These are phyloP conservation scores for Clarireedia homoeocarpa DNA, from an alignment of 2,329 filamentous ascomycete genomes.

Conservation along the genomic window DNA sequence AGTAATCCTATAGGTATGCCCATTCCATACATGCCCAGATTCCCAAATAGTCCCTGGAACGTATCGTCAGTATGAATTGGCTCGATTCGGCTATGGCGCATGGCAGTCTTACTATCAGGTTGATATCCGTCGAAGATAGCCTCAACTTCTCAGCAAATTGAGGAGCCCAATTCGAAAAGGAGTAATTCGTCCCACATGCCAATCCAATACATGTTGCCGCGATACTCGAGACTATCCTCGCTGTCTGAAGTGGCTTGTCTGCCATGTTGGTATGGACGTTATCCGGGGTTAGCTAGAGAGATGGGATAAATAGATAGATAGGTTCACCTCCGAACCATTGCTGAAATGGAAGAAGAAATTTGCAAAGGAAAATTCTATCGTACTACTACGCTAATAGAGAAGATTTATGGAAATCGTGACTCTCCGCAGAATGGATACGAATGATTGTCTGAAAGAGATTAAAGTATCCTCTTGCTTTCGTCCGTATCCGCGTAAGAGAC, in stretches of 20 bases:
- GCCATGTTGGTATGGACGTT: constrained; percentile 32
- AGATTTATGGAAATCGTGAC: neutral
- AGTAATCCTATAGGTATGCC: constrained; percentile 86
- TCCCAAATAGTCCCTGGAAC: constrained; percentile 58
- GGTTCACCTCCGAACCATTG: constrained; percentile 17
- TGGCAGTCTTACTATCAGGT: constrained; percentile 62
- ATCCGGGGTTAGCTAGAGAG: neutral
- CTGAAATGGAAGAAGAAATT: neutral
- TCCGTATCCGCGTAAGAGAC: constrained; percentile 1
- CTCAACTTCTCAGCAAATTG: constrained; percentile 84
- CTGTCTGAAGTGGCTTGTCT: constrained; percentile 46
- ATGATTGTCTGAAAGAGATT: constrained; percentile 10
- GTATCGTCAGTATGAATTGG: constrained; percentile 10
- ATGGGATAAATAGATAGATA: neutral
- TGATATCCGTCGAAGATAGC: constrained; percentile 86
- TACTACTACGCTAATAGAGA: neutral
- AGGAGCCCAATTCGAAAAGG: constrained; percentile 95
- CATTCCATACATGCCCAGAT: constrained; percentile 87
- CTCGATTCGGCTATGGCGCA: constrained; percentile 22
- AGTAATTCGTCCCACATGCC: constrained; percentile 94
- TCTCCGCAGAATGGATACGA: neutral
- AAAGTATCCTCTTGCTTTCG: constrained; percentile 7
- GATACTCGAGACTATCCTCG: constrained; percentile 72
- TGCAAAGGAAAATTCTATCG: neutral
- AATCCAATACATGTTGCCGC: constrained; percentile 79